Conservation (phyloP, 306 rosid species). For the Coriaria nepalensis region DNA sequence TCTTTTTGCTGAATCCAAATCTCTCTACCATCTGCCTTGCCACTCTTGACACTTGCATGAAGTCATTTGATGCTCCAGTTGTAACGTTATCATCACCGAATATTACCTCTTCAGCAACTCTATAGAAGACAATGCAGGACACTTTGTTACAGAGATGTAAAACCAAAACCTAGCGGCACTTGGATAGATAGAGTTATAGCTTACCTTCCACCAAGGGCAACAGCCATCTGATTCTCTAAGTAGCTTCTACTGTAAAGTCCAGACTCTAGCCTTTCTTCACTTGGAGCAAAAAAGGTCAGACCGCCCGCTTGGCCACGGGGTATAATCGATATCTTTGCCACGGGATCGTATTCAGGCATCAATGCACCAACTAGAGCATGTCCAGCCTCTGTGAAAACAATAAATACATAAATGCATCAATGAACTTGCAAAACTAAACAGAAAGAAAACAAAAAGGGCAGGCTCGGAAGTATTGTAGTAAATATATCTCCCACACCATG, state of each 20-base stretch:
- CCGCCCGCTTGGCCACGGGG: constrained; percentile 86
- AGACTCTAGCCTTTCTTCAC: constrained; percentile 62
- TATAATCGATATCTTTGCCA: constrained; percentile 92
- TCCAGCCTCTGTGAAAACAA: constrained; percentile 76
- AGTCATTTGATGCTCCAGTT: constrained; percentile 94
- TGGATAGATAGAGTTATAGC: neutral
- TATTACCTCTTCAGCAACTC: constrained; percentile 85
- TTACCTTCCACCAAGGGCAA: constrained; percentile 75
- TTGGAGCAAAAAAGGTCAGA: constrained; percentile 52
- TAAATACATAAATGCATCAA: neutral
- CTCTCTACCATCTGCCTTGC: constrained; percentile 99
- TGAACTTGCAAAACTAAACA: constrained; percentile 4
- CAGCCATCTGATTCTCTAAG: constrained; percentile 99
- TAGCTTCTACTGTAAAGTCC: constrained; percentile 95
- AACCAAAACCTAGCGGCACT: neutral
- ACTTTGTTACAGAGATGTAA: neutral
- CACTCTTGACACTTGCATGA: constrained; percentile 96
- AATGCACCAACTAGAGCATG: constrained; percentile 69
- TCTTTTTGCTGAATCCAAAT: constrained; percentile 94
- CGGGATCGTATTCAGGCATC: constrained; percentile 65
- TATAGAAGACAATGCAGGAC: constrained; percentile 3
- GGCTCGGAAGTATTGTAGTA: neutral
- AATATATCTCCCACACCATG: constrained; percentile 25
- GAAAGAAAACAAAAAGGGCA: neutral
- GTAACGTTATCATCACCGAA: constrained; percentile 72